phyloP scores from a whole-genome alignment of 352 stramenopile genomes.

The Phytophthora pinifolia region DNA sequence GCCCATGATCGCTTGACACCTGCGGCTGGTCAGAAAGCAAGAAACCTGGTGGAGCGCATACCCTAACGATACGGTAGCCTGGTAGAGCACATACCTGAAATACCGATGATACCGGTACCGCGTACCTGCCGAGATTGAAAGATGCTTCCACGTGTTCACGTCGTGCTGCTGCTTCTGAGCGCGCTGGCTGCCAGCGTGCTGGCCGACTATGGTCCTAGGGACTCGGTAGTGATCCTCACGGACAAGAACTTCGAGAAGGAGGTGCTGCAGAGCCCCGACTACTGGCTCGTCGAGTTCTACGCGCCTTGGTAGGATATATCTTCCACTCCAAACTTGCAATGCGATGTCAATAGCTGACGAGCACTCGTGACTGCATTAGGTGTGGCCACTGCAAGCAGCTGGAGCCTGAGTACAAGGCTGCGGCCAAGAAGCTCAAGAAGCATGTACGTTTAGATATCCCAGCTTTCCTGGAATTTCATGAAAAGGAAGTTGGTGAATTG shows the following conservation, averaged over 20 bases:
- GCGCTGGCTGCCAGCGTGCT: constrained; percentile 11
- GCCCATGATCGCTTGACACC: constrained; percentile 43
- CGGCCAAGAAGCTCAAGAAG: constrained; percentile 85
- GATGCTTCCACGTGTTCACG: constrained; percentile 33
- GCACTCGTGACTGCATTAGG: constrained; percentile 24
- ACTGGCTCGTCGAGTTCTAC: constrained; percentile 94
- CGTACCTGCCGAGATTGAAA: no score
- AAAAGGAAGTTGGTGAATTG: constrained; percentile 5
- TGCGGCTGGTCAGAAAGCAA: background rate
- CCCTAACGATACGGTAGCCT: background rate
- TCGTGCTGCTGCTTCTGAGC: constrained; percentile 19
- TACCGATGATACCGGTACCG: background rate
- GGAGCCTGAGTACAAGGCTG: constrained; percentile 87
- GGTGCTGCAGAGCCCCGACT: constrained; percentile 75
- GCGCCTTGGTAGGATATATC: constrained; percentile 73
- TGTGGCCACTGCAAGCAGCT: constrained; percentile 92
- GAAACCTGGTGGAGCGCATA: background rate
- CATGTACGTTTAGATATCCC: constrained; percentile 33
- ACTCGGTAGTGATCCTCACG: constrained; percentile 70
- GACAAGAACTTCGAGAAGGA: constrained; percentile 86
- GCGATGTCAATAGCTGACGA: constrained; percentile 1
- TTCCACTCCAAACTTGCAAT: background rate
- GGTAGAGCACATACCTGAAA: background rate
- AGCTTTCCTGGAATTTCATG: constrained; percentile 2
- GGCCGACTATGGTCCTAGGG: constrained; percentile 50